phyloP scores from a whole-genome alignment of 768 basidiomycete species.

The Auricularia sp. region DNA sequence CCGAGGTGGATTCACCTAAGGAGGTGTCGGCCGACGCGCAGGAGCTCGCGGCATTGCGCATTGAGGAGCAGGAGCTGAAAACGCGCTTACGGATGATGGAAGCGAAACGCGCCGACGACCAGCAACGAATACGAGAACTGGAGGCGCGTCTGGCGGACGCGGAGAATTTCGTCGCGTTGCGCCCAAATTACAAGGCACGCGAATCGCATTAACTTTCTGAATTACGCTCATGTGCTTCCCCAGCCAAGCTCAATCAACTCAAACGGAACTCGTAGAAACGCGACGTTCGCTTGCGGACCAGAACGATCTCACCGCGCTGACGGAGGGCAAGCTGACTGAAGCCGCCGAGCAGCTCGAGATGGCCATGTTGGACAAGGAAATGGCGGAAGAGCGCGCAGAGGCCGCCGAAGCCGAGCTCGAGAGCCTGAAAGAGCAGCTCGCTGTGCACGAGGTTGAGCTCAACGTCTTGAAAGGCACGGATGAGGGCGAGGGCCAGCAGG shows the following conservation, averaged over 20 bases:
- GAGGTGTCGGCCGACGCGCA: neutral
- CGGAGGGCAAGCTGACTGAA: slow-evolving; percentile 64
- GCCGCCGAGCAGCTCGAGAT: slow-evolving; percentile 88
- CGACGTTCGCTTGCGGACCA: slow-evolving; percentile 70
- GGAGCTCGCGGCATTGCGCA: neutral
- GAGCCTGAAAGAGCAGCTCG: slow-evolving; percentile 65
- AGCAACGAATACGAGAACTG: slow-evolving; percentile 71
- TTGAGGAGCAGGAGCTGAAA: slow-evolving; percentile 68
- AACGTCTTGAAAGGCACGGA: slow-evolving; percentile 51
- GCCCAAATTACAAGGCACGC: slow-evolving; percentile 73
- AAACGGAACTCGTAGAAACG: slow-evolving; percentile 66
- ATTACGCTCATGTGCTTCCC: neutral
- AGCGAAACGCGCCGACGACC: slow-evolving; percentile 76
- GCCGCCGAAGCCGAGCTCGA: slow-evolving; percentile 67
- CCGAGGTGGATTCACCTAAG: slow-evolving; percentile 7
- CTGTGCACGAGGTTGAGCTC: slow-evolving; percentile 74
- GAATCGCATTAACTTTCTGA: neutral
- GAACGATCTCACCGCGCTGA: slow-evolving; percentile 59
- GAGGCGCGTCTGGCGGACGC: slow-evolving; percentile 79
- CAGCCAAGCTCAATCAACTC: slow-evolving; percentile 72
- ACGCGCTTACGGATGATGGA: slow-evolving; percentile 81
- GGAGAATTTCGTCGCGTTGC: slow-evolving; percentile 68
- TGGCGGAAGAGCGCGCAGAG: slow-evolving; percentile 90
- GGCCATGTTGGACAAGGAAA: slow-evolving; percentile 89
- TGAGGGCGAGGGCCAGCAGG: slow-evolving; percentile 6